These are phyloP conservation scores for Torulaspora globosa DNA, from an alignment of 1,139 yeast genomes.

Conservation along the genomic window DNA sequence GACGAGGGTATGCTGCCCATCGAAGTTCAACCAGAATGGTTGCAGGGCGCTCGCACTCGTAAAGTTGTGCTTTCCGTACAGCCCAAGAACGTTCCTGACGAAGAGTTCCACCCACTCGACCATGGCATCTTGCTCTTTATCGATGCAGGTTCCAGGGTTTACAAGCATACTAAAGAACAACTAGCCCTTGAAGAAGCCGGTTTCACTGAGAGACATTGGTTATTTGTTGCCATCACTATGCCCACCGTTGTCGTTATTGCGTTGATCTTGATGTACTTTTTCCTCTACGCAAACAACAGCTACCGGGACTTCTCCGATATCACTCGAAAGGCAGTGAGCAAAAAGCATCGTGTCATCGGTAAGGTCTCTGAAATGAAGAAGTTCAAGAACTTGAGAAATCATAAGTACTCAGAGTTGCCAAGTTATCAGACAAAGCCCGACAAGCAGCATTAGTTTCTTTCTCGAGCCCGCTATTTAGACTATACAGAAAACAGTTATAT, in stretches of 20 bases:
- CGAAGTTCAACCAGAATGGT: slow-evolving; percentile 58
- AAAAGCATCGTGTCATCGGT: slow-evolving; percentile 46
- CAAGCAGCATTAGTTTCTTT: slow-evolving; percentile 27
- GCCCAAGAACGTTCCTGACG: slow-evolving; percentile 62
- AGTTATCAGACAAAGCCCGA: slow-evolving; percentile 30
- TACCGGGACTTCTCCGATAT: slow-evolving; percentile 47
- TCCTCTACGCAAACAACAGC: slow-evolving; percentile 50
- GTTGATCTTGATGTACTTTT: slow-evolving; percentile 59
- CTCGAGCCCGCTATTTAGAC: background rate
- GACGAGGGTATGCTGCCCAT: slow-evolving; percentile 62
- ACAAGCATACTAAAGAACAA: slow-evolving; percentile 54
- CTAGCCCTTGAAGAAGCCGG: slow-evolving; percentile 54
- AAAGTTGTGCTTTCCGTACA: slow-evolving; percentile 59
- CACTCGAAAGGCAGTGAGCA: slow-evolving; percentile 47
- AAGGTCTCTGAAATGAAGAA: slow-evolving; percentile 38
- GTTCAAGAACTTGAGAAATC: slow-evolving; percentile 36
- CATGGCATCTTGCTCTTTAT: slow-evolving; percentile 57
- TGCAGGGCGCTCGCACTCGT: slow-evolving; percentile 47
- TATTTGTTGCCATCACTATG: slow-evolving; percentile 61
- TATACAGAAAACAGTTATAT: slow-evolving; percentile 19
- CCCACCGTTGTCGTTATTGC: slow-evolving; percentile 69
- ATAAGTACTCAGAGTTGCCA: slow-evolving; percentile 42
- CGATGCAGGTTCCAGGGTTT: slow-evolving; percentile 54
- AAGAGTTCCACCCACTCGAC: slow-evolving; percentile 53
- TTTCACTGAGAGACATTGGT: slow-evolving; percentile 58